Conservation (phyloP, 129 eudicot species). For the Pittosporum tobira region DNA sequence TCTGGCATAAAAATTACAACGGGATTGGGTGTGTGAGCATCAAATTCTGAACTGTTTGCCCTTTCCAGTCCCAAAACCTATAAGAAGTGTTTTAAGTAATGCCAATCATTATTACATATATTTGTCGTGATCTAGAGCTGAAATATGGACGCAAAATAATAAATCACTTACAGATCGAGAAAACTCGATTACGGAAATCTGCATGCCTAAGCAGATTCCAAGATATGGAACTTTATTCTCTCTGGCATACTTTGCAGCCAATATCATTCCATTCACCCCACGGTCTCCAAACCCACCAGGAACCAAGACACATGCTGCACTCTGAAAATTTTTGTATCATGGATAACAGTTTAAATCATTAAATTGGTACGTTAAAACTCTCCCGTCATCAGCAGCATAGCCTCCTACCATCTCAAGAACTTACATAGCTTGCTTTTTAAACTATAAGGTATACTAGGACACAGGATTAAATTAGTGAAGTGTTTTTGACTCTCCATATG, state of each 20-base stretch:
- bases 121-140: not conserved
- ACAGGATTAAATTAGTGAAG: no score
- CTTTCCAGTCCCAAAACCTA: constrained; percentile 68
- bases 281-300: constrained; percentile 99
- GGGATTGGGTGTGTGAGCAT: constrained; percentile 55
- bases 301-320: constrained; percentile 89
- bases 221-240: constrained; percentile 88
- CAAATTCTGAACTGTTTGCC: constrained; percentile 88
- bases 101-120: not conserved
- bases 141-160: not conserved
- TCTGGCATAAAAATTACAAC: constrained; percentile 97
- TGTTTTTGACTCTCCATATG: no score
- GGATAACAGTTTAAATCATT: not conserved
- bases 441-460: not conserved
- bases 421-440: not conserved
- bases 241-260: constrained; percentile 93
- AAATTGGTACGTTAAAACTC: not conserved
- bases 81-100: not conserved
- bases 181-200: constrained; percentile 83
- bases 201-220: constrained; percentile 98
- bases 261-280: constrained; percentile 86
- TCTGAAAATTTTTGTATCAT: constrained; percentile 32
- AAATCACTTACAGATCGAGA: constrained; percentile 56
- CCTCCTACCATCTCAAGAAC: not conserved
- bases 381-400: not conserved